Evolutionary conservation across 352 stramenopile genomes (phyloP).

Genomic region (Phytophthora cryptogea): DNA sequence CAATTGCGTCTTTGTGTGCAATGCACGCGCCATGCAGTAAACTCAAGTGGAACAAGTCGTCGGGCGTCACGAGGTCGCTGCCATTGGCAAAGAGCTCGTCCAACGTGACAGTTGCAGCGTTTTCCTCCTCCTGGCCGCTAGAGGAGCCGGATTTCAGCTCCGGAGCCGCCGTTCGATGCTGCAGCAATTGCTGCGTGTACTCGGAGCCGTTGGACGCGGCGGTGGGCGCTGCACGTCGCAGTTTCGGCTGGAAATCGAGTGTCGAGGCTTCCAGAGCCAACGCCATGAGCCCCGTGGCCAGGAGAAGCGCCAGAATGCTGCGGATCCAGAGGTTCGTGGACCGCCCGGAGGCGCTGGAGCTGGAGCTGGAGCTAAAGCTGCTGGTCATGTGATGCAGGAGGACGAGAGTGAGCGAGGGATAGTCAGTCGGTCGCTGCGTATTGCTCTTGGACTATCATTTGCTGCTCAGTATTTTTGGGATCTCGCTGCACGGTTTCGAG

Average conservation of each 20-base stretch:
- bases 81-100: slow-evolving; percentile 17
- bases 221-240: slow-evolving; percentile 29
- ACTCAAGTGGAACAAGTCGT: slow-evolving; percentile 54
- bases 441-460: slow-evolving; percentile 23
- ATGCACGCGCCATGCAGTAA: slow-evolving; percentile 54
- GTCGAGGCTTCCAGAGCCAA: slow-evolving; percentile 35
- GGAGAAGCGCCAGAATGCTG: slow-evolving; percentile 31
- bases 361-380: slow-evolving; percentile 1
- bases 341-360: neutral
- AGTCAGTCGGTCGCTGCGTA: slow-evolving; percentile 8
- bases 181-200: slow-evolving; percentile 20
- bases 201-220: neutral
- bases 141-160: neutral
- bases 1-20: slow-evolving; percentile 46
- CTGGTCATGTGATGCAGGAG: slow-evolving; percentile 3
- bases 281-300: slow-evolving; percentile 34
- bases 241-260: slow-evolving; percentile 35
- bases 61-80: slow-evolving; percentile 29
- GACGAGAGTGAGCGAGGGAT: slow-evolving; percentile 15
- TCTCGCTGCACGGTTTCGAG: slow-evolving; percentile 20
- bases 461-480: neutral
- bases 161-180: neutral
- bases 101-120: slow-evolving; percentile 17
- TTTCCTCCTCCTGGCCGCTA: neutral
- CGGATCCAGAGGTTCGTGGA: slow-evolving; percentile 32